Evolutionary conservation across 345 rosid genomes (phyloP), one percentile per base, ranked within the genome.

Genomic region (Litchi chinensis): DNA sequence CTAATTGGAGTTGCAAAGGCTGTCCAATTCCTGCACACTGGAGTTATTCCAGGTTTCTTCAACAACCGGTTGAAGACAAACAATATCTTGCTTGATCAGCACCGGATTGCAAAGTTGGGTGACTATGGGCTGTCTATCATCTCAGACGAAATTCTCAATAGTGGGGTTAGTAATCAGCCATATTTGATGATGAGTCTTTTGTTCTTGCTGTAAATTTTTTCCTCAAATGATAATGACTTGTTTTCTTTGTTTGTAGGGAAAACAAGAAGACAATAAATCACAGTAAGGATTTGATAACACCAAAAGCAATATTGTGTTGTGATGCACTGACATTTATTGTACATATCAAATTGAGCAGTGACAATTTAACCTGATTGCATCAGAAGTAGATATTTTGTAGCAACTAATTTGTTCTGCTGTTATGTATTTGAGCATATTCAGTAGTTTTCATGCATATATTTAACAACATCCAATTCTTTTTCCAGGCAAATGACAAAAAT

Each of bases 1-100:
- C 82, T 93, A 10, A 85, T 70, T 52, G 89, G 92, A 74, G 86
- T 90, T 28, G 95, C 93, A 54, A 90, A 85, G 83, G 93, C 95
- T 71, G 91, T 91, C 68, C 95, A 90, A 70, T 93, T 90, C 86
- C 87, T 93, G 77, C 97, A 93, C 65, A 93, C 95, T 46, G 97
- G 95, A 79, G 92, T 93, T 22, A 91, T 93, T 73, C 95, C 97
- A 8, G 97, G 97, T 43, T 93, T 91, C 83, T 91, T 88, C 75
- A 90, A 89, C 81, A 93, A 93, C 76, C 77, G 90, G 21, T 82
- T 93, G 80, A 93, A 91, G 86, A 82, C 87, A 41, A 86, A 91
- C 59, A 90, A 87, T 74, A 84, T 93, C 75, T 86, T 93, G 90
- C 88, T 93, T 32, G 87, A 89, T 73, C 87, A 87, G 52, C 88